Base-by-base conservation (phyloP, 1,284 basidiomycete species). In the Naganishia sp. region DNA sequence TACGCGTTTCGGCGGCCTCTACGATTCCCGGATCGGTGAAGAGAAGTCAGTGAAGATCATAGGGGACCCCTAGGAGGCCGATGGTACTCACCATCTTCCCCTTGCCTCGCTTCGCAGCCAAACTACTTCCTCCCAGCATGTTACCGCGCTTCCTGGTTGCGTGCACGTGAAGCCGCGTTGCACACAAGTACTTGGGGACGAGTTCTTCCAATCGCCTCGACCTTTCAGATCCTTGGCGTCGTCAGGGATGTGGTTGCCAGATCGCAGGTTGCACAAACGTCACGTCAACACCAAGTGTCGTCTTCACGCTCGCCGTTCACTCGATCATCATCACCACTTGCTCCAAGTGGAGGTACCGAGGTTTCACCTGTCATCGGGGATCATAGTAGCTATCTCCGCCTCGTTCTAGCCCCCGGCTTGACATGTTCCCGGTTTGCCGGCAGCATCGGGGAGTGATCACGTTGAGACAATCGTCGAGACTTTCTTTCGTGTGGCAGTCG, bases 21-120 rank as follows among this genome's bases (percentile, higher is more conserved):
- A 25, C 1, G 18, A 31, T 13, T 28, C 6, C 4, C 15, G 25
- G 11, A 4, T 46, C 25, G 4, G 13, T 43, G n/a, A 36, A 7
- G 2, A 39, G 18, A 31, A 2, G 28, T 31, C 15, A 16, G 36
- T 61, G 13, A 61, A 25, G 2, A 39, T 48, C 28, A 28, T 31
- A n/a, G 2, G n/a, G 31, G 10, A 21, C 18, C 6, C 36, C 15
- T 21, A 2, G 36, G 36, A 4, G 5, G 6, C 18, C 6, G 31
- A 15, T 3, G 52, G 2, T 18, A 48, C 53, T 44, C 2, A 65
- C 55, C 63, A 65, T 55, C 46, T 68, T 64, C 15, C 60, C 66
- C 66, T 64, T 68, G 16, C 56, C 56, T 45, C 65, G 57, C 25
- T 42, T 46, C 49, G 54, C 50, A 6, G 65, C 65, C 39, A 59